Conservation (phyloP, 2,329 filamentous ascomycete species). For the Microdochium nivale region DNA sequence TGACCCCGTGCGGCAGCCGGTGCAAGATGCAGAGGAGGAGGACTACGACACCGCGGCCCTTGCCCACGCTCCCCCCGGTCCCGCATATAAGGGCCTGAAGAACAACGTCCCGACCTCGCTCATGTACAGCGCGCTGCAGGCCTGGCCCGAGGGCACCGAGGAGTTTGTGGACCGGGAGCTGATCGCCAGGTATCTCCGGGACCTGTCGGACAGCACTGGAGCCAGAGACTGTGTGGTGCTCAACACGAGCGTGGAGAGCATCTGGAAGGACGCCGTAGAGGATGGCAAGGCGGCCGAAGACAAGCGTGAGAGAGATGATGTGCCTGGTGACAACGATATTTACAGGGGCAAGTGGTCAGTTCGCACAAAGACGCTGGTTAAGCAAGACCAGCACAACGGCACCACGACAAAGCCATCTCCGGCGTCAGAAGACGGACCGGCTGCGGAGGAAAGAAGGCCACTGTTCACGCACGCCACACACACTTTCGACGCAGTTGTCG, state of each 20-base stretch:
- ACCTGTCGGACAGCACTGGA: constrained; percentile 30
- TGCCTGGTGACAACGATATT: background rate
- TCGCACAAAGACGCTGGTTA: constrained; percentile 33
- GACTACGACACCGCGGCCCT: constrained; percentile 18
- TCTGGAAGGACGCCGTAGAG: constrained; percentile 35
- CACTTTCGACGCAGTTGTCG: constrained; percentile 55
- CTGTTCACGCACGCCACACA: constrained; percentile 18
- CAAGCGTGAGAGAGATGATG: background rate
- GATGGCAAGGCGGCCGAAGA: constrained; percentile 4
- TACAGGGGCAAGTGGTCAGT: constrained; percentile 37
- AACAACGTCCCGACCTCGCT: constrained; percentile 65
- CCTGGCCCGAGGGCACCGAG: constrained; percentile 51
- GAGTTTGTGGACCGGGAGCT: constrained; percentile 49
- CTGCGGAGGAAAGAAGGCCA: background rate
- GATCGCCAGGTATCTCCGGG: constrained; percentile 52
- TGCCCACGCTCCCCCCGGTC: constrained; percentile 36
- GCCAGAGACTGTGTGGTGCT: constrained; percentile 21
- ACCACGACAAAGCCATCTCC: background rate
- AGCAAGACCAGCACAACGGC: constrained; percentile 2
- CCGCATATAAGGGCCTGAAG: constrained; percentile 52
- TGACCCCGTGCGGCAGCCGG: background rate
- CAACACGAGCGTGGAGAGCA: constrained; percentile 48
- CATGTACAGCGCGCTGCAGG: constrained; percentile 30
- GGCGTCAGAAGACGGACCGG: background rate
- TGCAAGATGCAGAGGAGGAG: constrained; percentile 9